phyloP scores from a whole-genome alignment of 768 basidiomycete genomes.

The Auriscalpium vulgare region DNA sequence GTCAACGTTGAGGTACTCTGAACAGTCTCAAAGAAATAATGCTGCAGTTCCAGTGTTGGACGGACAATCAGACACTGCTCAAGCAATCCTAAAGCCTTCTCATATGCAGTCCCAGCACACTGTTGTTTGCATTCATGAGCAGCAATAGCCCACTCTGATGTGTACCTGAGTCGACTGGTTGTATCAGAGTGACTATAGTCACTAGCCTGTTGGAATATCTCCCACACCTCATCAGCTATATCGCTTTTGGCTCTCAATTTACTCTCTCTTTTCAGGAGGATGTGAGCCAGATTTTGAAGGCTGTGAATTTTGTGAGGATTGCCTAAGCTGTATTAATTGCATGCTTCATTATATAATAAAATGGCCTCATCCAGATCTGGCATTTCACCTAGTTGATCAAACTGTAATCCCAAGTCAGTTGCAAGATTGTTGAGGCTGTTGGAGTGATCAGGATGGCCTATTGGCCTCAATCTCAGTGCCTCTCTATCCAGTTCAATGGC shows the following conservation, averaged over 20 bases:
- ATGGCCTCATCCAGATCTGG: neutral
- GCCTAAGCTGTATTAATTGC: neutral
- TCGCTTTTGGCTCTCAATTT: neutral
- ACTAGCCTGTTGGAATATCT: neutral
- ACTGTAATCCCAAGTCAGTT: neutral
- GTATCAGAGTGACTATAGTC: neutral
- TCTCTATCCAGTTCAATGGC: neutral
- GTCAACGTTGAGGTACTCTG: neutral
- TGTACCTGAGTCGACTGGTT: neutral
- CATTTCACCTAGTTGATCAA: no score
- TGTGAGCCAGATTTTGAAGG: neutral
- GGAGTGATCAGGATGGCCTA: neutral
- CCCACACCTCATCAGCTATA: neutral
- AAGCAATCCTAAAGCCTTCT: neutral
- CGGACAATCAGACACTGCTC: no score
- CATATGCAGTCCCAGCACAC: neutral
- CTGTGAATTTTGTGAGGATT: neutral
- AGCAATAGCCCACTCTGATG: neutral
- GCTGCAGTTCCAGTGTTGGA: no score
- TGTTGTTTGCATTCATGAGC: neutral
- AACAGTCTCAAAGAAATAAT: neutral
- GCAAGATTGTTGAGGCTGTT: neutral
- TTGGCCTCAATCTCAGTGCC: neutral
- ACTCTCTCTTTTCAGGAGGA: neutral
- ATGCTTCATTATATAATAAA: neutral